Evolutionary conservation across 805 yeast genomes (phyloP), one percentile per base, ranked within the genome.

Genomic region (Kuraishia piskuri): DNA sequence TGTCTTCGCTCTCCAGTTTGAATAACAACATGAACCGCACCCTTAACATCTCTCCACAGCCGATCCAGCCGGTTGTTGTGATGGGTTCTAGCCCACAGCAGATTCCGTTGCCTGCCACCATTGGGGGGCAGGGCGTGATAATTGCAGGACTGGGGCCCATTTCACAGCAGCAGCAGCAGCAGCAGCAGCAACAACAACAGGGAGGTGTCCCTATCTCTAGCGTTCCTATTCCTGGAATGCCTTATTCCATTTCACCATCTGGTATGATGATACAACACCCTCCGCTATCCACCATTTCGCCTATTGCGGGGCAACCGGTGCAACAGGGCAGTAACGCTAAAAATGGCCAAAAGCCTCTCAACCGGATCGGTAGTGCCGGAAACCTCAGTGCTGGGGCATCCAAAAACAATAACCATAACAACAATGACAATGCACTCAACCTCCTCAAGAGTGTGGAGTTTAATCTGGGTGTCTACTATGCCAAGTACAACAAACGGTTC

Each of bases 381-480:
- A 31, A 10, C 17, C 40, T 31, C 17, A 31, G 14, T 12, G n/a
- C 40, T 5, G 17, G 17, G 17, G 40, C 17, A 10, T 10, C 14
- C 4, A 5, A 31, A 6, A 10, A n/a, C 40, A 31, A 31, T 10
- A 31, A n/a, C n/a, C n/a, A 22, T 63, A 5, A 31, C 7, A 10
- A n/a, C 40, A 31, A 31, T 10, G 14, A n/a, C 56, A 62, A 17
- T 31, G 40, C 40, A 14, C 17, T 31, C 4, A 31, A 57, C 58
- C 58, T 63, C 50, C 52, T 60, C 44, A 60, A 60, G 48, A 50
- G 61, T 7, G 52, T 72, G 8, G 74, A 72, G 25, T 54, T 56
- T 20, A 72, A 72, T 57, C 54, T 76, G 20, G 70, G 68, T 37
- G 53, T 66, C 3, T 79, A 79, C 59, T 79, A 76, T 57, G 47